A percentile compares a stretch with the other conserved stretches of the same genome.
Evolutionary conservation across 805 yeast species (phyloP).

Genomic region (Nakazawaea wickerhamii): DNA sequence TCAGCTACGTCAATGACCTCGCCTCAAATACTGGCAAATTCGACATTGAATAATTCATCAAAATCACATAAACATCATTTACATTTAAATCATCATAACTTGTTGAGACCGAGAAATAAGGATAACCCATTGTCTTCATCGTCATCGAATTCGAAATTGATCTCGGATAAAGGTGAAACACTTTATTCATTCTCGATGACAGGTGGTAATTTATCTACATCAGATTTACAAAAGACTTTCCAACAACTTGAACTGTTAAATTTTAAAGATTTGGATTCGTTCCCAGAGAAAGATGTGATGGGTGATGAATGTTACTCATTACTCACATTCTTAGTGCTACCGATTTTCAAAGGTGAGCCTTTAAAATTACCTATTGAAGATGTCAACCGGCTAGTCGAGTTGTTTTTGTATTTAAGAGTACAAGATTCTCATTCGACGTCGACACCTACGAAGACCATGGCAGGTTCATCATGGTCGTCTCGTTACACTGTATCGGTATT

Average conservation of each 20-base stretch:
- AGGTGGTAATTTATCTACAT: slow-evolving; percentile 22
- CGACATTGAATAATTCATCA: not conserved
- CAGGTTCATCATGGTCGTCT: not conserved
- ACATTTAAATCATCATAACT: slow-evolving; percentile 23
- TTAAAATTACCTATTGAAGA: slow-evolving; percentile 53
- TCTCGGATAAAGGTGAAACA: slow-evolving; percentile 26
- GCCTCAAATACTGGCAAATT: slow-evolving; percentile 1
- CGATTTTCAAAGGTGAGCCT: slow-evolving; percentile 44
- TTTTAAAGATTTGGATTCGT: slow-evolving; percentile 21
- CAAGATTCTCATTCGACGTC: slow-evolving; percentile 3
- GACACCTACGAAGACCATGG: not conserved
- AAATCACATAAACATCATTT: slow-evolving; percentile 19
- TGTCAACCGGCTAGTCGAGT: slow-evolving; percentile 40
- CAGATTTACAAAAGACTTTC: slow-evolving; percentile 25
- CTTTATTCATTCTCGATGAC: slow-evolving; percentile 31
- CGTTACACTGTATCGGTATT: slow-evolving; percentile 31
- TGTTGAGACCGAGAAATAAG: slow-evolving; percentile 22
- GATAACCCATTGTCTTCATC: slow-evolving; percentile 30
- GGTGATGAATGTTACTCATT: slow-evolving; percentile 48
- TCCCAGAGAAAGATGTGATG: slow-evolving; percentile 32
- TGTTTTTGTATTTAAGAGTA: slow-evolving; percentile 25
- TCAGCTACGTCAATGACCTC: slow-evolving; percentile 4
- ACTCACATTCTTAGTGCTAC: slow-evolving; percentile 34
- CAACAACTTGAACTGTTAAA: slow-evolving; percentile 25
- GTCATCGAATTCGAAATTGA: slow-evolving; percentile 30